Base-by-base conservation (phyloP, 2,329 filamentous ascomycete genomes). In the Scedosporium boydii region DNA sequence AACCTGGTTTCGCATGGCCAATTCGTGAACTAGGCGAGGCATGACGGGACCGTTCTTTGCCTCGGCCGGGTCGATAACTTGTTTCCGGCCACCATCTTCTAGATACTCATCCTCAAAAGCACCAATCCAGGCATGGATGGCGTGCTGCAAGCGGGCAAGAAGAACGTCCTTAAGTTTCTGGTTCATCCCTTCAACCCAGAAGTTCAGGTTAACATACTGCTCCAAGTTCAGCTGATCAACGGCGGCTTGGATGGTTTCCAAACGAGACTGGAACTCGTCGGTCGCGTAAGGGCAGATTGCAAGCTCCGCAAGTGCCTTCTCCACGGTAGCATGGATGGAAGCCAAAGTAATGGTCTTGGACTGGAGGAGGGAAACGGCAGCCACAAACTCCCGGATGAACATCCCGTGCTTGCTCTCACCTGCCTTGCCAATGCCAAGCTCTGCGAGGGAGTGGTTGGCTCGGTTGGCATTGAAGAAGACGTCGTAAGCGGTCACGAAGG, bases 191-290 rank as follows among this genome's bases (percentile, higher is more conserved):
- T 87, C 82, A 10, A 99, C 95, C 93, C 95, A 99, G 68, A 87
- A 89, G 18, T 87, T 84, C 57, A 99, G 83, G 69, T 99, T 99
- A 63, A 95, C 89, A 68, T 96, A 99, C 70, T 95, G 93, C 72
- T 99, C 93, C 63, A 99, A 77, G 69, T 98, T 98, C 60, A 99
- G 83, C 76, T 97, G 93, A 78, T 99, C 96, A 44, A 99, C 93
- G 18, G 92, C 89, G 62, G 88, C 87, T 73, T 99, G 95, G 62
- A 99, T 92, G 0, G 85, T 85, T 71, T 96, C 90, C 21, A 99
- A 78, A 48, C 90, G 88, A 21, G 87, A 80, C 67, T 90, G 87
- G 72, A 99, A 96, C 9, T 88, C 85, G n/a, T 85, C 78, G 5
- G 86, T 81, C 57, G 91, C 88, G 71, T 97, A 99, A 1, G 88